phyloP scores from a whole-genome alignment of 2,329 filamentous ascomycete species.

The Gnomoniopsis smithogilvyi region DNA sequence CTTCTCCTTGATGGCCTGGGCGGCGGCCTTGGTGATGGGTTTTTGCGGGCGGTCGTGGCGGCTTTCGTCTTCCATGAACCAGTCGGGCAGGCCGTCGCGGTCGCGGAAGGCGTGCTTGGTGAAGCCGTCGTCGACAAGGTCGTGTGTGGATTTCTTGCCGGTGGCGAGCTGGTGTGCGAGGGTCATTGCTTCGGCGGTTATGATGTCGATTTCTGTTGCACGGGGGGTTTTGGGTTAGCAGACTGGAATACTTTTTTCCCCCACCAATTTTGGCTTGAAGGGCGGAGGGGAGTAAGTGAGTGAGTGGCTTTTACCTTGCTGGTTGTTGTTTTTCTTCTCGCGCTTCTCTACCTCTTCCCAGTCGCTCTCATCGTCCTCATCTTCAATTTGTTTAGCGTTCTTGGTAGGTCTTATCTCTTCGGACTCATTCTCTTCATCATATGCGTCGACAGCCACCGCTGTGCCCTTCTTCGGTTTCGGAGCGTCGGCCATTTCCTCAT shows the following conservation, averaged over 20 bases:
- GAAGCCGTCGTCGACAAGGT: slow-evolving; percentile 87
- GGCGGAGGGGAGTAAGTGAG: too few species aligned
- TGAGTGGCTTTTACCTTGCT: slow-evolving; percentile 45
- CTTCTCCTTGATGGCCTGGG: slow-evolving; percentile 92
- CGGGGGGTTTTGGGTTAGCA: background rate
- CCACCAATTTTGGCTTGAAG: too few species aligned
- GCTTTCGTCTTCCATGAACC: slow-evolving; percentile 93
- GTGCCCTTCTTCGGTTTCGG: slow-evolving; percentile 34
- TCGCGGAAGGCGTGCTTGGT: slow-evolving; percentile 92
- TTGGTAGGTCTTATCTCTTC: slow-evolving; percentile 56
- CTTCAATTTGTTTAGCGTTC: slow-evolving; percentile 34
- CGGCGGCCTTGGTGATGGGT: slow-evolving; percentile 89
- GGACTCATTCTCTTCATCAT: slow-evolving; percentile 17
- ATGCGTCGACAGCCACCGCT: slow-evolving; percentile 32
- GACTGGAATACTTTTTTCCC: too few species aligned
- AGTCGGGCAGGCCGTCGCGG: slow-evolving; percentile 86
- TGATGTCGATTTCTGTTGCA: slow-evolving; percentile 82
- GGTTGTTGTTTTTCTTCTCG: slow-evolving; percentile 56
- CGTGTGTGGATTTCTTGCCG: slow-evolving; percentile 73
- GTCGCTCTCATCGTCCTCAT: slow-evolving; percentile 36
- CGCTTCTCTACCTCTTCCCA: slow-evolving; percentile 65
- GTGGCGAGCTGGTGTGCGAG: slow-evolving; percentile 88
- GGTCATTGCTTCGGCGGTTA: slow-evolving; percentile 99
- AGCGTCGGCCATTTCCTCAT: slow-evolving; percentile 34
- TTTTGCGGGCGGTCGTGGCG: slow-evolving; percentile 80